Base-by-base conservation (phyloP, 179 eudicot species). In the Silene coronaria region DNA sequence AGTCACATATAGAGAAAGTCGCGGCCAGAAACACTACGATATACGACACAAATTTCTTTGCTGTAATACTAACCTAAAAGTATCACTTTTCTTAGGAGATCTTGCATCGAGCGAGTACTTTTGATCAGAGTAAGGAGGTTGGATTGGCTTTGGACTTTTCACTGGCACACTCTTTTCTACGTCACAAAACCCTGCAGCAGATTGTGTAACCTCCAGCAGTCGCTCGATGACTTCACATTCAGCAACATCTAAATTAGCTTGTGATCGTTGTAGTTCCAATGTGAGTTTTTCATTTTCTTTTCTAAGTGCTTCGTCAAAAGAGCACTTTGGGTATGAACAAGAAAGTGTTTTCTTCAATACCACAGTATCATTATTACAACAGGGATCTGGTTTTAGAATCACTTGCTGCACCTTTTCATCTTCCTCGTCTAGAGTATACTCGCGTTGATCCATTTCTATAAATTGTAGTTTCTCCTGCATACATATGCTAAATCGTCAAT, bases 221-320 rank as follows among this genome's bases (percentile, higher is more conserved):
- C 79, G 91, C 70, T 89, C 92, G 76, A 93, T 93, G 59, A 93
- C 91, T 87, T 93, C 86, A 77, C 96, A 91, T 60, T 93, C 90
- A 82, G 78, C 73, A 30, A 88, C 84, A 80, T 91, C 98, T 77
- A 81, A 77, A 83, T 86, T 84, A 77, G 90, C 81, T 76, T 91
- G 97, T 13, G 98, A 93, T 9, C 83, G 86, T 80, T 93, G 93
- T 53, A 93, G 79, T 80, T 93, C 98, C 58, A 89, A 1, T 17
- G 82, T 86, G 71, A 91, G 97, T 81, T 95, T 95, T 77, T 91
- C 90, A 72, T 87, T 91, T 84, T 96, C 99, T 76, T 87, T 93
- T 73, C 77, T 75, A 55, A 96, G 81, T 72, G 96, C 99, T 78
- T 91, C 84, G n/a, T 86, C 79, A 69, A 93, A 86, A 26, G 94